phyloP scores from a whole-genome alignment of 2,329 filamentous ascomycete species.

The Cladosporium cucumerinum region DNA sequence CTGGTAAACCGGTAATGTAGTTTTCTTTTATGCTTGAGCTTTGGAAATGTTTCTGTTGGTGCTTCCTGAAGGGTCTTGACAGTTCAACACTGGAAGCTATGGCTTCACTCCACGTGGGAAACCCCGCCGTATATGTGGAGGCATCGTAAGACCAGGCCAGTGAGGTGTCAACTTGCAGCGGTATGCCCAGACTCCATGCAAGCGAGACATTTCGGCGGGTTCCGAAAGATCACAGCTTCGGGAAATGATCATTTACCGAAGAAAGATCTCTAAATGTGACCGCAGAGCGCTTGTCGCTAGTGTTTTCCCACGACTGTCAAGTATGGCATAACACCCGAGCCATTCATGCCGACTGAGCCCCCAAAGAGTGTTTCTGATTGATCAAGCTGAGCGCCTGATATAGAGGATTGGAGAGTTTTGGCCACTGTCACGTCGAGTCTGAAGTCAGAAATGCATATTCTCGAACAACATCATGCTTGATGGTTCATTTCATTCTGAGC shows the following conservation, averaged over 20 bases:
- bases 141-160: not conserved
- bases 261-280: not conserved
- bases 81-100: conserved; percentile 22
- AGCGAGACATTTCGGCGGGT: not conserved
- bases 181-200: not conserved
- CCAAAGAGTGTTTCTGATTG: no score
- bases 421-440: no score
- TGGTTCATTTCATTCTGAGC: no score
- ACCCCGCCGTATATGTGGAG: not conserved
- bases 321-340: no score
- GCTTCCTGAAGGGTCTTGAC: not conserved
- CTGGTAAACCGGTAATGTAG: not conserved
- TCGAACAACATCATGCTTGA: no score
- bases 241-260: not conserved
- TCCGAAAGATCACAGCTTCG: not conserved
- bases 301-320: no score
- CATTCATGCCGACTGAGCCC: no score
- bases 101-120: not conserved
- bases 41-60: not conserved
- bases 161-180: not conserved
- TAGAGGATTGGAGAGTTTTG: no score
- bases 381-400: no score
- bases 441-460: no score
- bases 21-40: not conserved
- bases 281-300: no score